Conservation (phyloP, 2,329 filamentous ascomycete species). For the Xylaria sp. region DNA sequence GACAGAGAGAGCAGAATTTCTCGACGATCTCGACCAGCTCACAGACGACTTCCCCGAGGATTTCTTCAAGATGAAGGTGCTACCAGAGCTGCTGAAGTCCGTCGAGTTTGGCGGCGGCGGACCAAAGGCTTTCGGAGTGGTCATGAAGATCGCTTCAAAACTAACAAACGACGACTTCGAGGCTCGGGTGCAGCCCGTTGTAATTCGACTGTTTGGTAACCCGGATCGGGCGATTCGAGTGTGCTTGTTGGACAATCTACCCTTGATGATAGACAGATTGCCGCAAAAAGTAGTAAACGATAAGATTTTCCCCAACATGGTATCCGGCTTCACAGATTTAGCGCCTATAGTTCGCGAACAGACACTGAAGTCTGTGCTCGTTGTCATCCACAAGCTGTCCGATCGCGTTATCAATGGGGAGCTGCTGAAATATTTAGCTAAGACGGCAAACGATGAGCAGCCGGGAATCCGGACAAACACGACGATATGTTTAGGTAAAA, state of each 20-base stretch:
- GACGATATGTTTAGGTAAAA: constrained; percentile 96
- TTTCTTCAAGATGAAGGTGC: constrained; percentile 96
- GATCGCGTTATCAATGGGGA: constrained; percentile 95
- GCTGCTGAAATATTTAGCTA: constrained; percentile 87
- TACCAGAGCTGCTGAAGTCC: constrained; percentile 95
- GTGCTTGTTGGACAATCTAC: constrained; percentile 87
- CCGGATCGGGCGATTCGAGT: constrained; percentile 93
- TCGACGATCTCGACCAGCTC: constrained; percentile 86
- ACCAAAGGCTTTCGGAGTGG: constrained; percentile 86
- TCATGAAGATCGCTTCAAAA: constrained; percentile 91
- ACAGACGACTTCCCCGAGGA: constrained; percentile 97
- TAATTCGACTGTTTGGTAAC: constrained; percentile 87
- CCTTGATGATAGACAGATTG: constrained; percentile 89
- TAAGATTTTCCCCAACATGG: constrained; percentile 95
- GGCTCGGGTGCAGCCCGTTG: constrained; percentile 81
- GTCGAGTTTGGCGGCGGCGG: constrained; percentile 98
- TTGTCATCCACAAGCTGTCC: constrained; percentile 87
- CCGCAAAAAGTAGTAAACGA: constrained; percentile 91
- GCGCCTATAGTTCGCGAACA: constrained; percentile 94
- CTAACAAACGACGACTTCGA: constrained; percentile 92
- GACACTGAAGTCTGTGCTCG: constrained; percentile 92
- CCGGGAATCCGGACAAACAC: constrained; percentile 98
- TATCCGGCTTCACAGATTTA: constrained; percentile 93
- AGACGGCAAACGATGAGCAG: constrained; percentile 97
- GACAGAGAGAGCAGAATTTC: constrained; percentile 83